Evolutionary conservation across 495 filamentous ascomycete genomes (phyloP).

Genomic region (Aspergillus incahuasiensis): DNA sequence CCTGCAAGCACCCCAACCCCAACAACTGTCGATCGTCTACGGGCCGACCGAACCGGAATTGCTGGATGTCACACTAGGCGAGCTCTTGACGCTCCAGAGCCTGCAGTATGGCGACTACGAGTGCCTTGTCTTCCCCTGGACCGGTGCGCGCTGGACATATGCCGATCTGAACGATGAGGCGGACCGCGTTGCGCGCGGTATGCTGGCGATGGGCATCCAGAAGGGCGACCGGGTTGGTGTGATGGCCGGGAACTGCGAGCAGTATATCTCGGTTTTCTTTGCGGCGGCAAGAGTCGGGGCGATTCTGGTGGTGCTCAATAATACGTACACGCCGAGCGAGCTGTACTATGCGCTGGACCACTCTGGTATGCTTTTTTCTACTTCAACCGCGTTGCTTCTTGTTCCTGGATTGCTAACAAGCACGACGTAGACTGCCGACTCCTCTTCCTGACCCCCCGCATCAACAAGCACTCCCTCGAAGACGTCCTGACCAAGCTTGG

Average conservation of each 20-base stretch:
- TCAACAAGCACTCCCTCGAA: slow-evolving; percentile 52
- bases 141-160: slow-evolving; percentile 63
- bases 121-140: slow-evolving; percentile 62
- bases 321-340: slow-evolving; percentile 65
- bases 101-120: slow-evolving; percentile 55
- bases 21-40: slow-evolving; percentile 48
- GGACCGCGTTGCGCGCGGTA: slow-evolving; percentile 52
- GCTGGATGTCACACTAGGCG: slow-evolving; percentile 56
- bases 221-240: slow-evolving; percentile 63
- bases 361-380: slow-evolving; percentile 48
- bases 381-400: too few species aligned
- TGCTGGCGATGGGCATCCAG: slow-evolving; percentile 55
- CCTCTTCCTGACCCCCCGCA: slow-evolving; percentile 59
- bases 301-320: slow-evolving; percentile 65
- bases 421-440: slow-evolving; percentile 48
- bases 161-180: slow-evolving; percentile 56
- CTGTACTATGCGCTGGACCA: slow-evolving; percentile 59
- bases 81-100: slow-evolving; percentile 58
- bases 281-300: slow-evolving; percentile 62
- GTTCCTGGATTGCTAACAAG: slow-evolving; percentile 44
- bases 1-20: slow-evolving; percentile 20
- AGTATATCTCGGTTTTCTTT: slow-evolving; percentile 66
- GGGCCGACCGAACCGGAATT: slow-evolving; percentile 57
- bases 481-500: slow-evolving; percentile 50
- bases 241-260: slow-evolving; percentile 68